Conservation (phyloP, 306 rosid genomes). For the Casuarina cunninghamiana region DNA sequence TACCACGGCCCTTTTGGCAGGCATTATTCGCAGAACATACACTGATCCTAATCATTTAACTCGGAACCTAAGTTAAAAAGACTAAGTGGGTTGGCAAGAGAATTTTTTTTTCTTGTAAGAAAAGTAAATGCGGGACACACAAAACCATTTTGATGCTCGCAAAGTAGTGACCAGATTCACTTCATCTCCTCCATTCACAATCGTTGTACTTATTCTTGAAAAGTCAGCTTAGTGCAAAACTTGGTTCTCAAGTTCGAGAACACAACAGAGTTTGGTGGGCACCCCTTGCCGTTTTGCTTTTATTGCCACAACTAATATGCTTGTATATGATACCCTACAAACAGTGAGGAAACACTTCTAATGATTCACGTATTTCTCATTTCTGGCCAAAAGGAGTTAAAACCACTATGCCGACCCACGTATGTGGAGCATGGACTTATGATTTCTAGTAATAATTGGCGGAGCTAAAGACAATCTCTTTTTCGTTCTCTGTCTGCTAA, state of each 20-base stretch:
- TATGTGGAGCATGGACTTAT: slow-evolving; percentile 29
- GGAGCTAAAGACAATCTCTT: slow-evolving; percentile 24
- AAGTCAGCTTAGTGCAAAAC: slow-evolving; percentile 37
- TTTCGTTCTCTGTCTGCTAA: slow-evolving; percentile 45
- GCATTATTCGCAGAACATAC: background rate
- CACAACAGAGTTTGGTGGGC: slow-evolving; percentile 17
- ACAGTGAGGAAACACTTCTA: slow-evolving; percentile 7
- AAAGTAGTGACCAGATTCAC: slow-evolving; percentile 38
- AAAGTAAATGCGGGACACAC: slow-evolving; percentile 5
- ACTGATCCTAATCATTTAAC: background rate
- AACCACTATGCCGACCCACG: slow-evolving; percentile 36
- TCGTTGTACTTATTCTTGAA: background rate
- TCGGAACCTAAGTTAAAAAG: background rate
- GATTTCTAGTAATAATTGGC: slow-evolving; percentile 30
- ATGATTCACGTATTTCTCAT: slow-evolving; percentile 29
- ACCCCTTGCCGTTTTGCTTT: slow-evolving; percentile 4
- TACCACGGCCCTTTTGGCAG: background rate
- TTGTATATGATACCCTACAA: slow-evolving; percentile 5
- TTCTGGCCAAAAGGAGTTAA: slow-evolving; percentile 12
- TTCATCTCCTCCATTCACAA: slow-evolving; percentile 22
- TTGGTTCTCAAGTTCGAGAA: slow-evolving; percentile 12
- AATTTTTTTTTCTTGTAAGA: background rate
- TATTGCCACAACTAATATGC: background rate
- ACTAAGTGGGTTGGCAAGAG: slow-evolving; percentile 5
- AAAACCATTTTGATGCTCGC: slow-evolving; percentile 14